phyloP scores from a whole-genome alignment of 148 eudicot species.

The Silene uniflora region DNA sequence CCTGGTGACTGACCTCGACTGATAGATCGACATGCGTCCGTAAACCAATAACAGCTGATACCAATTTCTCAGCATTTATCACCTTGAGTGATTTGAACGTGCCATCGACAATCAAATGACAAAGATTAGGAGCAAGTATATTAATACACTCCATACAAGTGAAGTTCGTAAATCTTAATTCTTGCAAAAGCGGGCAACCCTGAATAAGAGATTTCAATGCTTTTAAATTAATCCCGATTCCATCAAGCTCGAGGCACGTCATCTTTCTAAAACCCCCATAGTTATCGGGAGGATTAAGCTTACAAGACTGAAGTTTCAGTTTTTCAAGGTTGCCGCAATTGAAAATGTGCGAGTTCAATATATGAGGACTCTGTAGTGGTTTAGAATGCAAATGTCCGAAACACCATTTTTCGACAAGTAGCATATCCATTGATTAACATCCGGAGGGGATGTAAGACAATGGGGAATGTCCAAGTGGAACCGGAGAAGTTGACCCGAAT shows the following conservation, averaged over 20 bases:
- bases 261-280: slow-evolving; percentile 22
- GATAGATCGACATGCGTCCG: background rate
- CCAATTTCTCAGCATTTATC: no score
- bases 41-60: no score
- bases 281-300: slow-evolving; percentile 5
- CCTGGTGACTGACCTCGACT: background rate
- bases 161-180: no score
- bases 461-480: background rate
- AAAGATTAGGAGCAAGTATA: no score
- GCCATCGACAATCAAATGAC: no score
- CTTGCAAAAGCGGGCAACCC: no score
- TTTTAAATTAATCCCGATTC: background rate
- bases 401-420: slow-evolving; percentile 26
- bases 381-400: slow-evolving; percentile 21
- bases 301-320: slow-evolving; percentile 17
- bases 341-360: slow-evolving; percentile 18
- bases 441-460: no score
- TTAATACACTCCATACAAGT: no score
- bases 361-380: background rate
- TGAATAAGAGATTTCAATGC: background rate
- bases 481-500: background rate
- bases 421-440: slow-evolving; percentile 23
- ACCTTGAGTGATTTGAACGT: no score
- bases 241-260: slow-evolving; percentile 21
- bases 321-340: slow-evolving; percentile 17